Base-by-base conservation (phyloP, 2,329 filamentous ascomycete genomes). In the Fusarium penzigii region DNA sequence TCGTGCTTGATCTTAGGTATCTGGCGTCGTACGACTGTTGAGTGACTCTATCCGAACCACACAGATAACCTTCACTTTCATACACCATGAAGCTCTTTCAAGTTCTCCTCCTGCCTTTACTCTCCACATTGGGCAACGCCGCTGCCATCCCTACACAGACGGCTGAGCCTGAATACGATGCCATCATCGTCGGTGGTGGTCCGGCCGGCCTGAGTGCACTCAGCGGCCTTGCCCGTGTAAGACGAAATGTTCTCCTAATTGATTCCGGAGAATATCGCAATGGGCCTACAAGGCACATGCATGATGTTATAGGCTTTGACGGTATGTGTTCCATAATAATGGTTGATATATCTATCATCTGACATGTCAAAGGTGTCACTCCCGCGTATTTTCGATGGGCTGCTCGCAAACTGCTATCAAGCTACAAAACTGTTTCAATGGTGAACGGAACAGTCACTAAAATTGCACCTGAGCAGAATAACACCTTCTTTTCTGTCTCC, bases 261-360 rank as follows among this genome's bases (percentile, higher is more conserved):
- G 83, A 86, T 64, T 83, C 80, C 17, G 78, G 77, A 12, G 71
- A 76, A 29, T 86, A 86, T 58, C 78, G 83, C 46, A 86, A 86
- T 61, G 73, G 48, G 1, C 69, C 75, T 0, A 85, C 83, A 0
- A 69, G 82, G 13, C 76, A 83, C 56, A 80, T 85, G 75, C 83
- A 86, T 66, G 83, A 86, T 63, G 78, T 86, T 1, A 71, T 85
- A 25, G 82, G 82, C 3, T 81, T 76, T 51, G 83, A 86, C 46
- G 83, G 83, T 83, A 62, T 56, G 64, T 9, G 1, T 9, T 1
- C 17, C 2, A 1, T 11, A 7, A 7, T 25, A 25, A 7, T 25
- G 20, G 20, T 25, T 25, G 20, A 25, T 25, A 13, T 8, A 4
- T 32, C 12, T 8, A 4, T 32, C 12, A 47, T 8, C 45, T 57